Evolutionary conservation across 2,329 filamentous ascomycete genomes (phyloP).

Genomic region (Cordyceps fumosorosea): DNA sequence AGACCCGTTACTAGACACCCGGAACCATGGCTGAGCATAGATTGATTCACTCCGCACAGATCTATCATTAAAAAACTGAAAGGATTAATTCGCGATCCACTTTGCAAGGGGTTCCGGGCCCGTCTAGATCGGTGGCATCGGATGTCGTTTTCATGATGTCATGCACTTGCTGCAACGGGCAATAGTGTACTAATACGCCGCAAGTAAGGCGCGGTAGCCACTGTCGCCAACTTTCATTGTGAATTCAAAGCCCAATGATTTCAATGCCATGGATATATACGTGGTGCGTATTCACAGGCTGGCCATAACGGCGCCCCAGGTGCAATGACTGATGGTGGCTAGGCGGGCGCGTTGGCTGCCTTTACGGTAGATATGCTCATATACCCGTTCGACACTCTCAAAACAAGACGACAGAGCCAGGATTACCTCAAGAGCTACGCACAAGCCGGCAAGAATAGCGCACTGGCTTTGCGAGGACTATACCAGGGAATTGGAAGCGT

Average conservation of each 20-base stretch:
- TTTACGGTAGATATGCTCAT: constrained; percentile 81
- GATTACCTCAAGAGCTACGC: constrained; percentile 64
- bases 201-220: background rate
- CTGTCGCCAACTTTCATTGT: background rate
- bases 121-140: background rate
- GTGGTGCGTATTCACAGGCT: constrained; percentile 19
- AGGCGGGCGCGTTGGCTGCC: constrained; percentile 81
- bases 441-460: constrained; percentile 38
- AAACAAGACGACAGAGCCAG: constrained; percentile 76
- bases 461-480: constrained; percentile 59
- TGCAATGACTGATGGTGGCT: background rate
- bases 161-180: background rate
- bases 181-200: background rate
- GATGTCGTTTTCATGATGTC: constrained; percentile 11
- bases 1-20: too few relatives aligned
- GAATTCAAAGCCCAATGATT: background rate
- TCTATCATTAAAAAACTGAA: background rate
- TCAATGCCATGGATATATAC: constrained; percentile 26
- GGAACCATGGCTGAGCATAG: too few relatives aligned
- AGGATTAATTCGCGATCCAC: background rate
- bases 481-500: constrained; percentile 87
- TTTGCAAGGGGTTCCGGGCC: background rate
- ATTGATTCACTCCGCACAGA: background rate
- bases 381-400: constrained; percentile 84
- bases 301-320: background rate